Conservation (phyloP, 495 filamentous ascomycete genomes). For the Penicillium subrubescens region DNA sequence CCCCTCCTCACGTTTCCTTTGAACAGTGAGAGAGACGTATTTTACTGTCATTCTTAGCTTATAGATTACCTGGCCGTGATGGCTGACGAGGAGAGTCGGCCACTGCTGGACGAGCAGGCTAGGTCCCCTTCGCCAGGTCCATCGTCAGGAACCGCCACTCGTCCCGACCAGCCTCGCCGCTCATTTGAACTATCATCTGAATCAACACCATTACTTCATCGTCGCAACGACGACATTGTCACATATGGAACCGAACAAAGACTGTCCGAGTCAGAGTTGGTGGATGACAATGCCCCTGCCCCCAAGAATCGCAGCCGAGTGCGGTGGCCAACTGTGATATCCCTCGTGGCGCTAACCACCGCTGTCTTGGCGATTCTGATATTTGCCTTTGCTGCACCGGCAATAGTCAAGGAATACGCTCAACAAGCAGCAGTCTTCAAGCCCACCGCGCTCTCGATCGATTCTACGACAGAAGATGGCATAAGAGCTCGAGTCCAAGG, state of each 20-base stretch:
- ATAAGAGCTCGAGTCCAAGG: constrained; percentile 78
- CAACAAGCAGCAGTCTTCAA: constrained; percentile 79
- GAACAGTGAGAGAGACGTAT: background rate
- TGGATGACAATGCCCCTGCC: background rate
- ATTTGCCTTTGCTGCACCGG: constrained; percentile 78
- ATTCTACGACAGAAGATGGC: constrained; percentile 76
- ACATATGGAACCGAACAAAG: constrained; percentile 37
- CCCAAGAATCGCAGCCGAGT: constrained; percentile 35
- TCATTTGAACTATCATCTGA: constrained; percentile 44
- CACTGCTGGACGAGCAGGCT: constrained; percentile 32
- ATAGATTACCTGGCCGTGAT: constrained; percentile 25
- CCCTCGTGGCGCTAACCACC: constrained; percentile 50
- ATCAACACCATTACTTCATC: constrained; percentile 46
- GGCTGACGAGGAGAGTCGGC: constrained; percentile 39
- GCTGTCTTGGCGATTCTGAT: constrained; percentile 53
- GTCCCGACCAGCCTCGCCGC: constrained; percentile 17
- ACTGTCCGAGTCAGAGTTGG: constrained; percentile 6
- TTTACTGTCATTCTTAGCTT: constrained; percentile 3
- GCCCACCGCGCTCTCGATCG: constrained; percentile 77
- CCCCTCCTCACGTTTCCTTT: background rate
- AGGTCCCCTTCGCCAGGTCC: constrained; percentile 21
- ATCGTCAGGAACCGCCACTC: constrained; percentile 14
- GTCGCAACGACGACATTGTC: constrained; percentile 36
- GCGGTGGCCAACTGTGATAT: constrained; percentile 61
- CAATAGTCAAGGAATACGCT: constrained; percentile 79